These are phyloP conservation scores for Beauveria sp. DNA, from an alignment of 2,329 filamentous ascomycete species.

Conservation along the genomic window DNA sequence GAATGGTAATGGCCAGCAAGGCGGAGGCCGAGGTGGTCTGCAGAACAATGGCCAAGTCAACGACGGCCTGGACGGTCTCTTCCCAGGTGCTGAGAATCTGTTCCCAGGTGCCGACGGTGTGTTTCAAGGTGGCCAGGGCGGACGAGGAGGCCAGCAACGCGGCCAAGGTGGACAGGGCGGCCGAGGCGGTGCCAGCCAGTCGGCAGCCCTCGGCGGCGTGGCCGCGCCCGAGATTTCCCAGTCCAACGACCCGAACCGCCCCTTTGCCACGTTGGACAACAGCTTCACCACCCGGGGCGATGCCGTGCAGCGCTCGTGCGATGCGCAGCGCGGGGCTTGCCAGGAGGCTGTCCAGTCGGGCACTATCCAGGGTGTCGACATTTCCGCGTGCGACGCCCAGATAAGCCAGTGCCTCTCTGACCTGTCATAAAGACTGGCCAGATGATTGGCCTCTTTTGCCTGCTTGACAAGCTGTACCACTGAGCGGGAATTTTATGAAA, in stretches of 20 bases:
- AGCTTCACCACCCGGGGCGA: constrained; percentile 49
- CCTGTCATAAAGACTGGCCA: constrained; percentile 17
- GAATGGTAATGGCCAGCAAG: background rate
- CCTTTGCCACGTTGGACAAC: constrained; percentile 49
- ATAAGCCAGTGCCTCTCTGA: constrained; percentile 34
- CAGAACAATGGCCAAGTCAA: constrained; percentile 12
- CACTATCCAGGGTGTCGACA: constrained; percentile 28
- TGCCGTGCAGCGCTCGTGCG: constrained; percentile 53
- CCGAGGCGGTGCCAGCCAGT: constrained; percentile 21
- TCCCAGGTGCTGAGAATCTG: no score
- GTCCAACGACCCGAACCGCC: constrained; percentile 40
- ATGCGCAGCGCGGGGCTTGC: constrained; percentile 56
- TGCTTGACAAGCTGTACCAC: background rate
- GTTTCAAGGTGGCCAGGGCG: background rate
- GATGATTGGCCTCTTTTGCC: background rate
- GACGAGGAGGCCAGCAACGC: background rate
- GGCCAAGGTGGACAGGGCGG: constrained; percentile 8
- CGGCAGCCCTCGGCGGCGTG: constrained; percentile 40
- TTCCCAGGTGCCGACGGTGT: no score
- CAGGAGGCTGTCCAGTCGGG: constrained; percentile 49
- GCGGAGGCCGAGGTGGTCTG: background rate
- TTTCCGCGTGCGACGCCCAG: constrained; percentile 49
- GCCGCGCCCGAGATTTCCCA: constrained; percentile 42
- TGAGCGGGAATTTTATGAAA: background rate
- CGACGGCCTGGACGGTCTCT: background rate